Conservation (phyloP, 768 basidiomycete species). For the Lactarius hatsudake region DNA sequence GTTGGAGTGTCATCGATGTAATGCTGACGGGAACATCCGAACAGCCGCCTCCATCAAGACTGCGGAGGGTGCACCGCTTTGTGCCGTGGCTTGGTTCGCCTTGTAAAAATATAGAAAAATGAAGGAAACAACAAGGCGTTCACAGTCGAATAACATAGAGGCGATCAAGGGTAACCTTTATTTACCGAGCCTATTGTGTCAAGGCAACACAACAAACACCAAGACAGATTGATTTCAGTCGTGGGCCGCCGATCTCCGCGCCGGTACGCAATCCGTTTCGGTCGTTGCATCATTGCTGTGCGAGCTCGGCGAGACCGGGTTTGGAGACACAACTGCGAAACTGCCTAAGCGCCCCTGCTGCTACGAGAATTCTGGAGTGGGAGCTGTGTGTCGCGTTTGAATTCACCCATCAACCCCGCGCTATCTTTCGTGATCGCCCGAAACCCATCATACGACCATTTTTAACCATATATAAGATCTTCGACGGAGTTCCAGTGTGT, state of each 20-base stretch:
- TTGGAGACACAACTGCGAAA: not conserved
- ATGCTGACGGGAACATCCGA: not conserved
- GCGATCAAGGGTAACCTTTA: not conserved
- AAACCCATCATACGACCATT: not conserved
- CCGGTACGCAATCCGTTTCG: not conserved
- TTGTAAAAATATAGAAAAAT: not conserved
- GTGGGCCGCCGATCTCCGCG: not conserved
- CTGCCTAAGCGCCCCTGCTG: not conserved
- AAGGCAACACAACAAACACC: not conserved
- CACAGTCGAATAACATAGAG: not conserved
- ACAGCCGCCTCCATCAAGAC: not conserved
- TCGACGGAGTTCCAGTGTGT: not conserved
- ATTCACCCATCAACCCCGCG: not conserved
- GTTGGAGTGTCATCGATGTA: not conserved
- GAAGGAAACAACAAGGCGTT: not conserved
- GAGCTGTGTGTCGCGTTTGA: not conserved
- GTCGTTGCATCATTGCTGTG: not conserved
- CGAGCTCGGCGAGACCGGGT: not conserved
- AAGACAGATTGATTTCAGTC: not conserved
- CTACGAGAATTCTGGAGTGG: not conserved
- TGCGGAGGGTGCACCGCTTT: not conserved
- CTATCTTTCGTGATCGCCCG: constrained; percentile 18
- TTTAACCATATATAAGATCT: not conserved
- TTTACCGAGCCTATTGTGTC: not conserved
- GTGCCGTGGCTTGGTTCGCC: not conserved